Conservation (phyloP, 768 basidiomycete genomes). For the Daedaleopsis nitida region DNA sequence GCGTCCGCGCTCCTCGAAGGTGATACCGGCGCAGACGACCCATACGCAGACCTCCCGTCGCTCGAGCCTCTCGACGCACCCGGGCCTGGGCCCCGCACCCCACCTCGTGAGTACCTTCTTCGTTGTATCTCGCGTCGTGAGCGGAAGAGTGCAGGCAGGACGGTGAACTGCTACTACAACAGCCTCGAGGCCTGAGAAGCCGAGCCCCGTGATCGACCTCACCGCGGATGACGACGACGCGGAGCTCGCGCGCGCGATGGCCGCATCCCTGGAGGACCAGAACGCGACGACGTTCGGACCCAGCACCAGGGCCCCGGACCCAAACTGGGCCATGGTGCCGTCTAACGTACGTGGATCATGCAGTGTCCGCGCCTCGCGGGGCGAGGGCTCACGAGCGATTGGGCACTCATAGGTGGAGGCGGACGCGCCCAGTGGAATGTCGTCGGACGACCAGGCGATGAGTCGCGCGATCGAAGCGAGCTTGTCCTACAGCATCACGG, state of each 20-base stretch:
- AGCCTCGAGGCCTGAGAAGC: slow-evolving; percentile 35
- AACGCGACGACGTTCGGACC: slow-evolving; percentile 53
- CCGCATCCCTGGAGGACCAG: slow-evolving; percentile 52
- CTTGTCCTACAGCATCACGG: slow-evolving; percentile 43
- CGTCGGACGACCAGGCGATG: slow-evolving; percentile 61
- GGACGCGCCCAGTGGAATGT: slow-evolving; percentile 33
- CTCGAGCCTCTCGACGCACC: slow-evolving; percentile 16
- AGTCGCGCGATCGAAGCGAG: slow-evolving; percentile 75
- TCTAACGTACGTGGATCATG: slow-evolving; percentile 51
- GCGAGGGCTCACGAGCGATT: not conserved
- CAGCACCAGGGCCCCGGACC: slow-evolving; percentile 61
- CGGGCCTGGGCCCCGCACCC: slow-evolving; percentile 28
- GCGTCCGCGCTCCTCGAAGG: slow-evolving; percentile 35
- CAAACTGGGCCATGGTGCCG: slow-evolving; percentile 70
- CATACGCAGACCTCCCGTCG: slow-evolving; percentile 7
- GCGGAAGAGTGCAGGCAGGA: too few species aligned
- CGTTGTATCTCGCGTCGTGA: not conserved
- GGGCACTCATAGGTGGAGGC: slow-evolving; percentile 32
- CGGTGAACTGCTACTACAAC: not conserved
- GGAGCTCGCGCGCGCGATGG: slow-evolving; percentile 52
- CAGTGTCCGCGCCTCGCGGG: not conserved
- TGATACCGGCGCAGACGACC: slow-evolving; percentile 23
- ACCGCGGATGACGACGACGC: slow-evolving; percentile 58
- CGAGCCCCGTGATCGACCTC: slow-evolving; percentile 51
- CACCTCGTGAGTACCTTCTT: slow-evolving; percentile 27